Base-by-base conservation (phyloP, 1,284 basidiomycete species). In the Polyporus tsugae region DNA sequence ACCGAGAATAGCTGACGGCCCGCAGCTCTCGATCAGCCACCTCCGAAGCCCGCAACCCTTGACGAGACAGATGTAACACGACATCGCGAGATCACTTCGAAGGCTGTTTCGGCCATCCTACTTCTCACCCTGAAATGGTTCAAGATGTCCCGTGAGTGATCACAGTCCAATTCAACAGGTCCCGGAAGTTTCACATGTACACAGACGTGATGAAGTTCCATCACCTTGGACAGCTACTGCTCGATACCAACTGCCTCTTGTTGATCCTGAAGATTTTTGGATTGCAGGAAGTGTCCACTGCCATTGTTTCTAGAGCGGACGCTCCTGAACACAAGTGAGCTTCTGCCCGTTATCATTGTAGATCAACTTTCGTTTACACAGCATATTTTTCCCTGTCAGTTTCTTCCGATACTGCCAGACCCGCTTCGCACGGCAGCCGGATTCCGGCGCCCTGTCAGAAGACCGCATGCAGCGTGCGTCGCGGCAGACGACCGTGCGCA, bases 201-300 rank as follows among this genome's bases (percentile, higher is more conserved):
- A 29, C 75, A 97, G 95, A 99, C 82, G 91, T 94, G 39, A 97
- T 99, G 93, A 99, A 99, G 79, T 99, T 98, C 79, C 97, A 99
- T 80, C 96, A 98, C 80, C 86, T 99, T 39, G 95, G 96, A 7
- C 97, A 98, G 80, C 88, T 97, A 35, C 84, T 99, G 10, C 89
- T 99, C 61, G 98, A 99, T 77, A 97, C 95, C 25, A 99, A 99
- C 77, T 98, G 96, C 77, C 83, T 99, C 4, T 83, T 99, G 41
- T 86, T 99, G 35, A 95, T 99, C 63, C 83, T 99, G 76, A 99
- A 99, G 85, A 98, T 99, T 91, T 99, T 99, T 81, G 96, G 97
- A 13, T 81, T 99, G 72, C 95, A 97, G 79, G 98, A 99, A 77
- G 92, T 98, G 6, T 88, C 93, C 0, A 86, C 87, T 17, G 89